These are phyloP conservation scores for Termitomyces sp. DNA, from an alignment of 1,284 basidiomycete genomes.

Conservation along the genomic window DNA sequence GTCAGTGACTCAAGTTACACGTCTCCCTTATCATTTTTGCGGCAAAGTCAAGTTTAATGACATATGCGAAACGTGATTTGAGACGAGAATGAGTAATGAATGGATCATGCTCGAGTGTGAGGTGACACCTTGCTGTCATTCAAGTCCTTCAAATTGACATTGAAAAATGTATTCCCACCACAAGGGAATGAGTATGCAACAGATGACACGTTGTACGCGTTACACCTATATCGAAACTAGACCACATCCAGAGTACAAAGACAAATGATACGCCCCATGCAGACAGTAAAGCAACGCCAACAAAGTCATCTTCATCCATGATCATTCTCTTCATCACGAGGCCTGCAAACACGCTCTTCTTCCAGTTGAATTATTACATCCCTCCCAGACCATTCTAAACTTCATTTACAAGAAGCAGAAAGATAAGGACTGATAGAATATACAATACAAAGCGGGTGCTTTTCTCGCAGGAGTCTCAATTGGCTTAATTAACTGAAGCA, in stretches of 20 bases:
- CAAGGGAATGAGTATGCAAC: conserved; percentile 61
- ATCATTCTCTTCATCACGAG: conserved; percentile 56
- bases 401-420: conserved; percentile 33
- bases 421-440: conserved; percentile 47
- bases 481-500: conserved; percentile 50
- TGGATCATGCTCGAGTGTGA: conserved; percentile 29
- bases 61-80: neutral
- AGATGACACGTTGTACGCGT: too few relatives aligned
- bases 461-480: conserved; percentile 44
- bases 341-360: conserved; percentile 47
- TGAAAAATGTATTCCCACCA: conserved; percentile 54
- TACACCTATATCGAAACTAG: conserved; percentile 39
- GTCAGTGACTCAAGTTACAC: too few relatives aligned
- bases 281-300: conserved; percentile 46
- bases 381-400: conserved; percentile 20
- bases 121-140: conserved; percentile 48
- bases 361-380: conserved; percentile 11
- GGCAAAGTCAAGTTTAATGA: neutral
- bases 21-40: neutral
- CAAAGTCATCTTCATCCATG: conserved; percentile 44
- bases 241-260: conserved; percentile 11
- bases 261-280: conserved; percentile 58
- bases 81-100: neutral
- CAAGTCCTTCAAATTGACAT: conserved; percentile 50
- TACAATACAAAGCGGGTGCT: conserved; percentile 53